Base-by-base conservation (phyloP, 116 monocot genomes). In the Posidonia oceanica region DNA sequence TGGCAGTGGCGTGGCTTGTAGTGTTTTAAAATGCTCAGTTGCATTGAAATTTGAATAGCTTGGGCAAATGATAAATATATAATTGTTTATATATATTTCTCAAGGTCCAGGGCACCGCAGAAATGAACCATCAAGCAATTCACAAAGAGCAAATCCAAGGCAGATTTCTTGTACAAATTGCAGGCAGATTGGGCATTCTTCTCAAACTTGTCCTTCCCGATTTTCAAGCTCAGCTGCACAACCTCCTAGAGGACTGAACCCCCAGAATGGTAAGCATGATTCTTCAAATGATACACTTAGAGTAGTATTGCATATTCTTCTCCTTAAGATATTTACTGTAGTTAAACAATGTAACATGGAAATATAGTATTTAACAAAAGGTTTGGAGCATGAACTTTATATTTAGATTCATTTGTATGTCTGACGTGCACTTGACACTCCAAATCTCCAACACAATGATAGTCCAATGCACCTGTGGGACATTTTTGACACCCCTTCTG, bases 141-240 rank as follows among this genome's bases (percentile, higher is more conserved):
- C 64, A 29, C 42, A 67, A 42, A 77, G 84, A 75, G 80, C 82
- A 80, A 80, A 75, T 71, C 51, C 76, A 20, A 72, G 71, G 64
- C 72, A 74, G 59, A 72, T 75, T 72, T 61, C 71, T 55, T 86
- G 88, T 76, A 36, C 57, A 20, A 70, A 76, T 64, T 93, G 86
- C 74, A 71, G 81, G 44, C 86, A 84, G 60, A 69, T 72, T 44
- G 89, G 86, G 23, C 93, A 93, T 80, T 80, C 83, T 64, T 84
- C 83, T 53, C 63, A 64, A 63, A 71, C 80, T 41, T 86, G 86
- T 36, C 84, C 83, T 14, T 79, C 80, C 29, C 77, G 74, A 36
- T 55, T 54, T 73, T 76, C 82, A 11, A 51, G 73, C 70, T 54
- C 68, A 68, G 14, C 76, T 70, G 69, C 75, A 60, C 88, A 77